Conservation (phyloP, 768 basidiomycete species). For the Rhizopogon salebrosus region DNA sequence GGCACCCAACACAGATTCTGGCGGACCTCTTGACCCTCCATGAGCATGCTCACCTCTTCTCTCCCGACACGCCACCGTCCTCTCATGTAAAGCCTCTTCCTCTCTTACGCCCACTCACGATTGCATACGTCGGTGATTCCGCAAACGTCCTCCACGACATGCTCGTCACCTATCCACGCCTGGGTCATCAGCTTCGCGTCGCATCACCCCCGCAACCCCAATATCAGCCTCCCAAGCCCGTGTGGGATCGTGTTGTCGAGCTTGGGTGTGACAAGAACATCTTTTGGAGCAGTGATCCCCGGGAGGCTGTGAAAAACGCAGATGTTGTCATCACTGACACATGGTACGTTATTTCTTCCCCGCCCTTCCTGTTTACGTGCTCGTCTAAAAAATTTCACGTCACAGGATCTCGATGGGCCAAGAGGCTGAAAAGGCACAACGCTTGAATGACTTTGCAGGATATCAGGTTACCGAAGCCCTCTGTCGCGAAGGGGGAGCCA, state of each 20-base stretch:
- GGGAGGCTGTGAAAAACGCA: constrained; percentile 82
- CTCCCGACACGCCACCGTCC: constrained; percentile 15
- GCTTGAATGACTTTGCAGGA: constrained; percentile 81
- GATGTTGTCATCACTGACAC: constrained; percentile 98
- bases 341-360: constrained; percentile 47
- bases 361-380: too few species aligned
- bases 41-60: constrained; percentile 62
- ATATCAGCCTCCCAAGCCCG: constrained; percentile 65
- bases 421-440: constrained; percentile 86
- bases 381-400: not conserved
- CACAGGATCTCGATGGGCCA: constrained; percentile 98
- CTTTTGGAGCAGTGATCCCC: constrained; percentile 72
- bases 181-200: constrained; percentile 83
- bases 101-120: constrained; percentile 70
- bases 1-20: constrained; percentile 95
- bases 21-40: constrained; percentile 90
- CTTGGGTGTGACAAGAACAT: constrained; percentile 70
- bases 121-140: constrained; percentile 92
- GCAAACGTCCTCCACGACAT: constrained; percentile 97
- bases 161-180: constrained; percentile 89
- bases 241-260: constrained; percentile 79
- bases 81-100: constrained; percentile 33
- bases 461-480: constrained; percentile 93
- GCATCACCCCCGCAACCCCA: constrained; percentile 62
- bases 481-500: constrained; percentile 75